phyloP scores from a whole-genome alignment of 2,329 filamentous ascomycete genomes.

The Thielaviopsis populi region DNA sequence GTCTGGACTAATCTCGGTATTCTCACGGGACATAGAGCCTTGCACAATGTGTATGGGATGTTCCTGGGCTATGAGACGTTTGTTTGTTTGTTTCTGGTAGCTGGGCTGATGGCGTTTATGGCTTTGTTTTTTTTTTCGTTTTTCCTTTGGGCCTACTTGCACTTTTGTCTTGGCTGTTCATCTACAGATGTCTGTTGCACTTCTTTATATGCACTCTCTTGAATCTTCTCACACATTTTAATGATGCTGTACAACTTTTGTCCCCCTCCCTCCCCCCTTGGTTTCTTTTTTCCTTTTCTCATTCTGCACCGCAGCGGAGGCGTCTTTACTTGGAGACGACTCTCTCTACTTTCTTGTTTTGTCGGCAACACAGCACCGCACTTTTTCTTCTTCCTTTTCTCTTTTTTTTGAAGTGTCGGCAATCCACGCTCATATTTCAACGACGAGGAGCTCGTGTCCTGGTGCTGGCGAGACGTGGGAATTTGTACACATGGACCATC shows the following conservation, averaged over 20 bases:
- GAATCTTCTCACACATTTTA: neutral
- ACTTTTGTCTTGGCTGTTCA: conserved; percentile 4
- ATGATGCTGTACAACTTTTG: neutral
- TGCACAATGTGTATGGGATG: neutral
- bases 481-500: neutral
- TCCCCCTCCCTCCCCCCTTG: neutral
- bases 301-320: neutral
- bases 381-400: neutral
- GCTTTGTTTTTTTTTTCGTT: neutral
- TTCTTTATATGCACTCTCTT: neutral
- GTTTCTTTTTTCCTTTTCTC: neutral
- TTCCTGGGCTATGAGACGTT: neutral
- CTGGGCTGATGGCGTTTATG: neutral
- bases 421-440: conserved; percentile 5
- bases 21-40: neutral
- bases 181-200: conserved; percentile 8
- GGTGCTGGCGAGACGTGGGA: neutral
- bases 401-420: neutral
- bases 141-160: conserved; percentile 5
- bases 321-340: too few relatives aligned
- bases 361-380: neutral
- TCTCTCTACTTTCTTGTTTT: neutral
- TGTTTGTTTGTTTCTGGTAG: neutral
- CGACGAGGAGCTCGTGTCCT: neutral
- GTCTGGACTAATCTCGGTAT: neutral